phyloP scores from a whole-genome alignment of 208 protist genomes.

The Acanthamoeba culbertsoni region DNA sequence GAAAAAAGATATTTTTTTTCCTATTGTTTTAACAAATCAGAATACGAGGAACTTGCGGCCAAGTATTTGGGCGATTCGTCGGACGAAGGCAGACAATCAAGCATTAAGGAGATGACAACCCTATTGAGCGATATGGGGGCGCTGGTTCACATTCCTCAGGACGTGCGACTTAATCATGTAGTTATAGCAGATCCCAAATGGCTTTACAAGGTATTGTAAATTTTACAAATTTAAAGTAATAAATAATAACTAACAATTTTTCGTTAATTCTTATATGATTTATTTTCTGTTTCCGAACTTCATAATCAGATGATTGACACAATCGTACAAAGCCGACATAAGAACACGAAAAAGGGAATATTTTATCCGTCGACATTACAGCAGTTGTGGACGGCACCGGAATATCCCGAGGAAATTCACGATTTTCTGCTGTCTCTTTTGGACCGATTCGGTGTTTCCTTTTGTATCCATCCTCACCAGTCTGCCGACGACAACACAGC shows the following conservation, averaged over 20 bases:
- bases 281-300: background rate
- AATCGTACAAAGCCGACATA: background rate
- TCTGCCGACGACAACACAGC: background rate
- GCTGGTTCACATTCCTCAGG: background rate
- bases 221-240: background rate
- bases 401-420: background rate
- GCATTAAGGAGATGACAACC: background rate
- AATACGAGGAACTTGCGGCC: background rate
- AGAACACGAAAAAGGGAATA: conserved; percentile 1
- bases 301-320: background rate
- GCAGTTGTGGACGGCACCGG: background rate
- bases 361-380: background rate
- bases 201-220: background rate
- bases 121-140: background rate
- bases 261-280: background rate
- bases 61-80: background rate
- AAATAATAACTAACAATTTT: background rate
- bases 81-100: background rate
- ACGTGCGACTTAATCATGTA: background rate
- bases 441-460: background rate
- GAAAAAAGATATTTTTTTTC: no score
- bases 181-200: background rate
- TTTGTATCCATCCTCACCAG: background rate
- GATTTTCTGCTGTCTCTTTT: background rate
- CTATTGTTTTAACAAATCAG: no score